Percentiles rank a stretch among this genome's conserved stretches.
These are phyloP conservation scores for Chalaropsis ovoidea DNA, from an alignment of 2,329 filamentous ascomycete genomes.

Conservation along the genomic window DNA sequence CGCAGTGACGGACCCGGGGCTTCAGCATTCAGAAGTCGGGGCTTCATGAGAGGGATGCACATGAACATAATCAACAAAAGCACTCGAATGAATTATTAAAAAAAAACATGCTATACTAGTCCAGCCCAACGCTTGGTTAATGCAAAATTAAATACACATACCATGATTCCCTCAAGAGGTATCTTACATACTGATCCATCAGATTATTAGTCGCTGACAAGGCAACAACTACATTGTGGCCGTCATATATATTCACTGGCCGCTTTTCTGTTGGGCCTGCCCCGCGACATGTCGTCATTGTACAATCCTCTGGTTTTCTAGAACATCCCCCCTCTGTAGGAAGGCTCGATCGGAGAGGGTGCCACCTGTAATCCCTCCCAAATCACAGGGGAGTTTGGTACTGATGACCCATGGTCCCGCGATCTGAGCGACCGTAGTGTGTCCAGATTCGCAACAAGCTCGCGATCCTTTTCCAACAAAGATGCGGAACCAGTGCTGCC, in stretches of 20 bases:
- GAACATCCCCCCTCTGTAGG: conserved; percentile 10
- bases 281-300: neutral
- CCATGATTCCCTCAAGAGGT: neutral
- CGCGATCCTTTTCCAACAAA: conserved; percentile 18
- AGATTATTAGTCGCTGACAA: neutral
- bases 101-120: conserved; percentile 5
- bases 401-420: conserved; percentile 10
- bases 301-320: neutral
- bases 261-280: neutral
- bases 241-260: neutral
- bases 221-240: neutral
- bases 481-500: conserved; percentile 26
- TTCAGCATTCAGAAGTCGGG: neutral
- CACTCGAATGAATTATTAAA: neutral
- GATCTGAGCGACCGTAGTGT: conserved; percentile 20
- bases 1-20: conserved; percentile 3
- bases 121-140: neutral
- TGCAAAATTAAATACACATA: neutral
- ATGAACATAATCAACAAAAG: neutral
- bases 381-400: conserved; percentile 10
- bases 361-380: conserved; percentile 6
- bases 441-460: conserved; percentile 15
- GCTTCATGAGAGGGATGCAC: neutral
- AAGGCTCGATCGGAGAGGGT: conserved; percentile 12
- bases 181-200: neutral